Evolutionary conservation across 2,329 filamentous ascomycete genomes (phyloP), one percentile per base, ranked within the genome.

Genomic region (Daldinia sp.): DNA sequence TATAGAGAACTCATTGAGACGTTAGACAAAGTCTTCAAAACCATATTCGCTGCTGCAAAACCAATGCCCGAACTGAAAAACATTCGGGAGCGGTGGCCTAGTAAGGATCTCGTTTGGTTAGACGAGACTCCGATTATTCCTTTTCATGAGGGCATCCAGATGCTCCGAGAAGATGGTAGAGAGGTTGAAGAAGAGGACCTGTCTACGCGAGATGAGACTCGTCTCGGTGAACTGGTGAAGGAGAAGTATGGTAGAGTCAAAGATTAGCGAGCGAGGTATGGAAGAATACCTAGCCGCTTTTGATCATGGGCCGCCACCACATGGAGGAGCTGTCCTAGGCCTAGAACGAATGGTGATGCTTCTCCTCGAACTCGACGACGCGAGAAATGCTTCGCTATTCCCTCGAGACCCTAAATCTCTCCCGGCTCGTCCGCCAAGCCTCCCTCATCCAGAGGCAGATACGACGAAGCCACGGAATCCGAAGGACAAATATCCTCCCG

Each of bases 211-310:
- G 92, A 95, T 65, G 94, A 97, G 78, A 94, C 96, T 21, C 88
- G 91, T 9, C 84, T 97, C 0, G 94, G 94, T 10, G 83, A 92
- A 73, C 81, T 97, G n/a, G 87, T 97, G 73, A 94, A 91, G 78
- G 87, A 96, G 73, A 93, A 93, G 78, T 95, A 90, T 97, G 90
- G 83, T 84, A 58, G 85, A 85, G 48, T 83, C 87, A 47, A 92
- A 92, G 61, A 89, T 97, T 61, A 84, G 90, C 23, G 91, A 92
- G 1, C 84, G 86, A 21, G 86, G 87, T 3, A 94, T 97, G 91
- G 90, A 93, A 58, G 93, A 97, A 54, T 97, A 97, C 75, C 84
- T 97, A 64, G 86, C 90, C 57, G 94, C 89, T n/a, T 97, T 97
- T 78, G 89, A 94, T 71, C 93, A 90, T 80, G 94, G 92, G 35